Percentiles rank a stretch among this genome's conserved stretches.
Evolutionary conservation across 345 rosid species (phyloP).

Genomic region (Populus nigra): DNA sequence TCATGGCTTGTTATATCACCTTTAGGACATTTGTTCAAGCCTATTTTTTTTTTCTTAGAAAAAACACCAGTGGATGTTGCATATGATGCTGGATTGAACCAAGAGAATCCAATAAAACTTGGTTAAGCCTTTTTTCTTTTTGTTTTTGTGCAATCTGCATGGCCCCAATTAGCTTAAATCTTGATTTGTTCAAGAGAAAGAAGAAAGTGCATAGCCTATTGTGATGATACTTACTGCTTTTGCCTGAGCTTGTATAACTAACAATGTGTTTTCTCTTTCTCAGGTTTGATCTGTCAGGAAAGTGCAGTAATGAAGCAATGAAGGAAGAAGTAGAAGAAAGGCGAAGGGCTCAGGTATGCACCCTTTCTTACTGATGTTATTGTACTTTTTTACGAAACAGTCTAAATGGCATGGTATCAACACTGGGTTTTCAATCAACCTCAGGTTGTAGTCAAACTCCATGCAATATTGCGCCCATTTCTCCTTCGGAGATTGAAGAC

Average conservation of each 20-base stretch:
- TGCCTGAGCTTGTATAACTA: background rate
- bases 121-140: no score
- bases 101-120: no score
- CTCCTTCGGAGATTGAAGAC: constrained; percentile 89
- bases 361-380: constrained; percentile 7
- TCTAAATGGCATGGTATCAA: constrained; percentile 8
- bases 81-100: no score
- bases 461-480: constrained; percentile 89
- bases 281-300: constrained; percentile 93
- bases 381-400: constrained; percentile 3
- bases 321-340: constrained; percentile 77
- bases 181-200: background rate
- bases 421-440: constrained; percentile 17
- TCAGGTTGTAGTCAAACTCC: constrained; percentile 91
- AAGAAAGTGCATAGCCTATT: background rate
- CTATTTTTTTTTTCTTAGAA: no score
- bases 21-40: no score
- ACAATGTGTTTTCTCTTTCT: constrained; percentile 5
- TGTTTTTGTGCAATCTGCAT: no score
- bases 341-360: constrained; percentile 66
- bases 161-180: no score
- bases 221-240: constrained; percentile 1
- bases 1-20: no score
- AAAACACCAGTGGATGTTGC: no score
- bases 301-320: constrained; percentile 40